Evolutionary conservation across 208 protist species (phyloP), one percentile per base, ranked within the genome.

Genomic region (Trypanosomatidae sp.): DNA sequence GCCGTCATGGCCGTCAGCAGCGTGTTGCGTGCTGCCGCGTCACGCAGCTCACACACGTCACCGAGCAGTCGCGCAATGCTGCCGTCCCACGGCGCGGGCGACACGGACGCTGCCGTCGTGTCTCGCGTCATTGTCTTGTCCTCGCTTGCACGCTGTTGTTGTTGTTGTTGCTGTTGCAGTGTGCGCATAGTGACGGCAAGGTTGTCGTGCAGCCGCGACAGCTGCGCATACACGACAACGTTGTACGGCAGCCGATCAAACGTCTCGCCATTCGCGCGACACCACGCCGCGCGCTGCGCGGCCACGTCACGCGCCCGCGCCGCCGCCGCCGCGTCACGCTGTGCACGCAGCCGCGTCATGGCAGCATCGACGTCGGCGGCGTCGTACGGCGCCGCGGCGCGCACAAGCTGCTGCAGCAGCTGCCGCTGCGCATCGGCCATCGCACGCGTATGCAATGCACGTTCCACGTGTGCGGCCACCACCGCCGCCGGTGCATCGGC

Each of bases 301-400:
- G n/a, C n/a, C n/a, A n/a, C n/a, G n/a, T n/a, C n/a, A n/a, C n/a
- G n/a, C n/a, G n/a, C n/a, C n/a, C n/a, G n/a, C n/a, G n/a, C n/a
- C n/a, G n/a, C n/a, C n/a, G n/a, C n/a, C n/a, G n/a, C n/a, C n/a
- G n/a, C n/a, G n/a, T n/a, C n/a, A n/a, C n/a, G n/a, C n/a, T n/a
- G n/a, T n/a, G n/a, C n/a, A 84, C 33, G 4, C 66, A 73, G 42
- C 75, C 75, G 38, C 77, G 65, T 71, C 72, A 88, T 32, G 53
- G 48, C 1, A 30, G 28, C 20, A 13, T 15, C n/a, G 30, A n/a
- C 30, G n/a, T 68, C 68, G 22, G 54, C 47, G 4, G 27, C 56
- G 11, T 72, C 71, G 26, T 77, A 86, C 2, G 59, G 61, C 8
- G 19, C 21, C 1, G 20, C n/a, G 26, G 77, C 48, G 15, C 40